Conservation (phyloP, 257 asterid genomes). For the Penstemon davidsonii region DNA sequence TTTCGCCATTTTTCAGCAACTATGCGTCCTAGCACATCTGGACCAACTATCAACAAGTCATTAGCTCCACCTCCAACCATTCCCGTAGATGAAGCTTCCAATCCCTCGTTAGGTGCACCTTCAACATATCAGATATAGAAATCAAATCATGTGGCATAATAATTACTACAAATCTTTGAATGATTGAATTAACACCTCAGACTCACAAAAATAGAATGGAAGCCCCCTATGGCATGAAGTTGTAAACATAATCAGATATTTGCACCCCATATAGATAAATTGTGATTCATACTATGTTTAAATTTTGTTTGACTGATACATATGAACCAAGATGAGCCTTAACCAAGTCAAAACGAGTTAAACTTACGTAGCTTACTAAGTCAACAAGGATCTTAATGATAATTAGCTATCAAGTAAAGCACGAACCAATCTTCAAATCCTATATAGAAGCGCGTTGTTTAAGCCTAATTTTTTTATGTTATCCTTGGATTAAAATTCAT, state of each 20-base stretch:
- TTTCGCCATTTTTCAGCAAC: conserved; percentile 91
- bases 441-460: background rate
- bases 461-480: background rate
- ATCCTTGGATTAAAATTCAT: background rate
- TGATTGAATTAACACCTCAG: background rate
- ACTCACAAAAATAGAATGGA: background rate
- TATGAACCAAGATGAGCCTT: too few relatives aligned
- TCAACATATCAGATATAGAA: conserved; percentile 28
- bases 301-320: too few relatives aligned
- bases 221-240: background rate
- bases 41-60: conserved; percentile 92
- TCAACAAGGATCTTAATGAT: background rate
- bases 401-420: background rate
- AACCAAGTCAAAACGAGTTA: background rate
- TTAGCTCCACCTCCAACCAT: conserved; percentile 47
- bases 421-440: background rate
- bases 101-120: conserved; percentile 51
- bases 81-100: conserved; percentile 53
- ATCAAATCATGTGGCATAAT: background rate
- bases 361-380: conserved; percentile 6
- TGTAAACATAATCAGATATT: background rate
- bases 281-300: too few relatives aligned
- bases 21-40: conserved; percentile 92
- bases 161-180: background rate
- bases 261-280: background rate